These are phyloP conservation scores for Metschnikowia noctiluminum DNA, from an alignment of 805 yeast genomes.

Conservation along the genomic window DNA sequence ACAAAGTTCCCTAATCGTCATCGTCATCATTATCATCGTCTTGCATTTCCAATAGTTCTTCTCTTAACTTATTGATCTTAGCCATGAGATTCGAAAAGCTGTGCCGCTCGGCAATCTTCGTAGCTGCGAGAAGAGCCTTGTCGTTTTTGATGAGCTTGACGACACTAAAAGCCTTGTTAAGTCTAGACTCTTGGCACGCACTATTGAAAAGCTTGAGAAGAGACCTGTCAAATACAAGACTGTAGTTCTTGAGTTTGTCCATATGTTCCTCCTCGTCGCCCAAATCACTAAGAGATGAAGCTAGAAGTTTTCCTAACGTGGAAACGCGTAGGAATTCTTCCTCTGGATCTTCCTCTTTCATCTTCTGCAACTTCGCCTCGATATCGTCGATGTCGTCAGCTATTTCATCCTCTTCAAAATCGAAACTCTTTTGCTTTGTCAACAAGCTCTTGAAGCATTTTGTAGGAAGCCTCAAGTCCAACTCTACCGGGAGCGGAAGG, in stretches of 20 bases:
- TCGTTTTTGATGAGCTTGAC: slow-evolving; percentile 70
- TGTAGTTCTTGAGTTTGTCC: slow-evolving; percentile 51
- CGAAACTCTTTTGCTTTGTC: slow-evolving; percentile 21
- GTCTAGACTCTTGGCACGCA: slow-evolving; percentile 65
- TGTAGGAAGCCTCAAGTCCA: slow-evolving; percentile 69
- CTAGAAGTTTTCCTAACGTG: slow-evolving; percentile 57
- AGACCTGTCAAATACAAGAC: slow-evolving; percentile 67
- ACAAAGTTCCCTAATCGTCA: neutral
- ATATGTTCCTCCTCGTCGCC: slow-evolving; percentile 37
- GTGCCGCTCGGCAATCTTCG: slow-evolving; percentile 73
- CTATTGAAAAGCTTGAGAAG: slow-evolving; percentile 71
- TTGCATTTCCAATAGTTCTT: slow-evolving; percentile 24
- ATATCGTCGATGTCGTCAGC: slow-evolving; percentile 15
- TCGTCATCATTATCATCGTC: slow-evolving; percentile 14
- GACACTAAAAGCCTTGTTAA: slow-evolving; percentile 65
- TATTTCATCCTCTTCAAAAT: slow-evolving; percentile 19
- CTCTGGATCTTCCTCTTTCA: slow-evolving; percentile 45
- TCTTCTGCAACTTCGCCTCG: slow-evolving; percentile 10
- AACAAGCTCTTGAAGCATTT: slow-evolving; percentile 24
- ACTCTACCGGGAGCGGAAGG: slow-evolving; percentile 75
- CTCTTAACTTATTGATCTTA: slow-evolving; percentile 37
- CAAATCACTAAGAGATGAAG: slow-evolving; percentile 43
- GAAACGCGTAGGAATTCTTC: slow-evolving; percentile 61
- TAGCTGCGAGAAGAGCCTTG: slow-evolving; percentile 79
- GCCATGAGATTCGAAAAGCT: slow-evolving; percentile 34